Percentiles rank a stretch among this genome's conserved stretches.
Evolutionary conservation across 2,329 filamentous ascomycete species (phyloP).

Genomic region (Verticillium nonalfalfae): DNA sequence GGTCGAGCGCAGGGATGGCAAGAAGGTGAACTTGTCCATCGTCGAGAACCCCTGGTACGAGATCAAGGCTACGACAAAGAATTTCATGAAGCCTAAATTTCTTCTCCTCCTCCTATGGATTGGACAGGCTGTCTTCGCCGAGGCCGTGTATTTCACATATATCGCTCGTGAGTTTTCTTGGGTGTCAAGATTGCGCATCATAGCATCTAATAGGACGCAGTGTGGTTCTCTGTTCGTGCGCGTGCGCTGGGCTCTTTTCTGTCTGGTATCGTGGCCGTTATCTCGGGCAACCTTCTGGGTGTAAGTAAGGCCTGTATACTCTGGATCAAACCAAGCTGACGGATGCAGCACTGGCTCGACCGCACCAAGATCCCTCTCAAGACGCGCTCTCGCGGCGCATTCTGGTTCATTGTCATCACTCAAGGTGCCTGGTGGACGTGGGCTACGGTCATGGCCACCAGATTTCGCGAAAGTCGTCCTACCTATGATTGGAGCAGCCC

Average conservation of each 20-base stretch:
- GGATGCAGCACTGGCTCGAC: constrained; percentile 47
- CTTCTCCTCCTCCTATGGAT: constrained; percentile 62
- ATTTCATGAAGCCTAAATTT: constrained; percentile 57
- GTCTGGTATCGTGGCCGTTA: constrained; percentile 60
- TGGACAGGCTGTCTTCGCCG: constrained; percentile 63
- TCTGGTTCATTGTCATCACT: constrained; percentile 44
- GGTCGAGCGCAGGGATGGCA: constrained; percentile 61
- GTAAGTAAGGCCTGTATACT: constrained; percentile 22
- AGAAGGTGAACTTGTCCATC: constrained; percentile 53
- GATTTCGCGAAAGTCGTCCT: constrained; percentile 49
- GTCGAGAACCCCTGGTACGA: constrained; percentile 50
- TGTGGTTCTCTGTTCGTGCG: constrained; percentile 66
- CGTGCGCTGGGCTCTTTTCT: constrained; percentile 66
- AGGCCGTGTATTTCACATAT: constrained; percentile 69
- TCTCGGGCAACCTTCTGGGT: constrained; percentile 59
- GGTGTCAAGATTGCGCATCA: too few relatives aligned
- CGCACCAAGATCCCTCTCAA: constrained; percentile 47
- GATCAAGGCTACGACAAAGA: constrained; percentile 49
- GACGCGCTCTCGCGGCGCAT: constrained; percentile 46
- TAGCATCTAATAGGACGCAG: constrained; percentile 12
- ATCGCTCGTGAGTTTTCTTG: constrained; percentile 31
- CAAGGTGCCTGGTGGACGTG: constrained; percentile 70
- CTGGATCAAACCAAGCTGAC: constrained; percentile 1
- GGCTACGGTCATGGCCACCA: constrained; percentile 58
- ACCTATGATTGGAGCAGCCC: constrained; percentile 59